Evolutionary conservation across 2,329 filamentous ascomycete genomes (phyloP).

Genomic region (Juglanconis juglandina): DNA sequence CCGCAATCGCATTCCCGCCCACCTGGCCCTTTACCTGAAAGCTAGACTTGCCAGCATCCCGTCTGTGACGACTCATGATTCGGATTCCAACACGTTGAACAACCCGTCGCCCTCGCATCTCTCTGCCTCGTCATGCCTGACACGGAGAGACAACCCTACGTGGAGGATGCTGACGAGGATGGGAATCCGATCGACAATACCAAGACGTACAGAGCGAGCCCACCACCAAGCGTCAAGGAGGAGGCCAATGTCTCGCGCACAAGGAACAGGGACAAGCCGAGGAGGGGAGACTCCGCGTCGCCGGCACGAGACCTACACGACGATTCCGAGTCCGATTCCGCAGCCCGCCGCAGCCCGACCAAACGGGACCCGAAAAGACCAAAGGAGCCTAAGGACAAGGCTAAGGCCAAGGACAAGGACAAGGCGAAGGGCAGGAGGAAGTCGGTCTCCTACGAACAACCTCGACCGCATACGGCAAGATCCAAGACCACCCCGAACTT

Average conservation of each 20-base stretch:
- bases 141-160: conserved; percentile 37
- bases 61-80: background rate
- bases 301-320: conserved; percentile 28
- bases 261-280: conserved; percentile 35
- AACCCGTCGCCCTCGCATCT: background rate
- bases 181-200: conserved; percentile 39
- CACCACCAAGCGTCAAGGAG: conserved; percentile 42
- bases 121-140: conserved; percentile 38
- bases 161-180: conserved; percentile 51
- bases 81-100: background rate
- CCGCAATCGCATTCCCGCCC: background rate
- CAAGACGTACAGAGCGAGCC: conserved; percentile 44
- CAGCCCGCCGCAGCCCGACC: conserved; percentile 25
- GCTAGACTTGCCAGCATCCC: background rate
- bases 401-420: conserved; percentile 26
- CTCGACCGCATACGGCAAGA: conserved; percentile 17
- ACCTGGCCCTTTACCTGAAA: too few relatives aligned
- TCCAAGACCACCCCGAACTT: conserved; percentile 34
- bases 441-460: conserved; percentile 9
- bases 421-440: conserved; percentile 27
- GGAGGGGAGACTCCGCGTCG: conserved; percentile 37
- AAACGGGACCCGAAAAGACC: conserved; percentile 31
- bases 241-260: conserved; percentile 51
- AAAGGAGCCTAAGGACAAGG: conserved; percentile 26
- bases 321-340: conserved; percentile 44